Evolutionary conservation across 805 yeast genomes (phyloP).

Genomic region (Yarrowia sp.): DNA sequence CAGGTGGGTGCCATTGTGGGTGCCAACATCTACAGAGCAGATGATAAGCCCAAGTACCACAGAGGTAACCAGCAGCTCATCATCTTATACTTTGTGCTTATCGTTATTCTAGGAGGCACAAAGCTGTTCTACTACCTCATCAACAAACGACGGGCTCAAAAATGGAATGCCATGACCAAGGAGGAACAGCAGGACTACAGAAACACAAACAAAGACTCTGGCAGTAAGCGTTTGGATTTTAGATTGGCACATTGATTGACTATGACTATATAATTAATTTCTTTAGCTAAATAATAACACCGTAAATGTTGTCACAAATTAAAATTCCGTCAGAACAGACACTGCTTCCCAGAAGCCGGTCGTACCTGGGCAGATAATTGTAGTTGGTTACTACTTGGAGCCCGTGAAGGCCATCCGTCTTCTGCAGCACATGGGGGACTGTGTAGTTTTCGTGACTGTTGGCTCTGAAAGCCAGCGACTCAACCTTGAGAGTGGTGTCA

Average conservation of each 20-base stretch:
- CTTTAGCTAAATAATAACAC: neutral
- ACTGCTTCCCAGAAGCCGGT: slow-evolving; percentile 24
- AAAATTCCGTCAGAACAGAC: slow-evolving; percentile 14
- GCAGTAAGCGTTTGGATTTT: slow-evolving; percentile 65
- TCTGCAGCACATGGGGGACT: slow-evolving; percentile 5
- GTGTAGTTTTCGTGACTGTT: slow-evolving; percentile 15
- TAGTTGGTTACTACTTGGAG: slow-evolving; percentile 13
- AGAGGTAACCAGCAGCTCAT: slow-evolving; percentile 58
- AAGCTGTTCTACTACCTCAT: slow-evolving; percentile 49
- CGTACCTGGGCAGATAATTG: slow-evolving; percentile 13
- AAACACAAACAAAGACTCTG: slow-evolving; percentile 57
- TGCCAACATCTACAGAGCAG: slow-evolving; percentile 62
- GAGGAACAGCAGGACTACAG: slow-evolving; percentile 61
- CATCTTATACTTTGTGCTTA: slow-evolving; percentile 43
- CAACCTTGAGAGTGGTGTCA: neutral
- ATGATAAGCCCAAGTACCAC: slow-evolving; percentile 66
- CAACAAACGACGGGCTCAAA: slow-evolving; percentile 50
- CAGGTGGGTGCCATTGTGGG: slow-evolving; percentile 64
- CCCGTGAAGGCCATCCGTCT: slow-evolving; percentile 11
- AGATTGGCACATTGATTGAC: slow-evolving; percentile 47
- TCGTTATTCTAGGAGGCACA: slow-evolving; percentile 43
- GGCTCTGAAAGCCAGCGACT: slow-evolving; percentile 18
- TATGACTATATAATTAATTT: neutral
- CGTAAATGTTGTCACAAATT: slow-evolving; percentile 12
- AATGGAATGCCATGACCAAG: slow-evolving; percentile 60